These are phyloP conservation scores for Colletotrichum ledebouriae DNA, from an alignment of 2,329 filamentous ascomycete genomes.

Conservation along the genomic window DNA sequence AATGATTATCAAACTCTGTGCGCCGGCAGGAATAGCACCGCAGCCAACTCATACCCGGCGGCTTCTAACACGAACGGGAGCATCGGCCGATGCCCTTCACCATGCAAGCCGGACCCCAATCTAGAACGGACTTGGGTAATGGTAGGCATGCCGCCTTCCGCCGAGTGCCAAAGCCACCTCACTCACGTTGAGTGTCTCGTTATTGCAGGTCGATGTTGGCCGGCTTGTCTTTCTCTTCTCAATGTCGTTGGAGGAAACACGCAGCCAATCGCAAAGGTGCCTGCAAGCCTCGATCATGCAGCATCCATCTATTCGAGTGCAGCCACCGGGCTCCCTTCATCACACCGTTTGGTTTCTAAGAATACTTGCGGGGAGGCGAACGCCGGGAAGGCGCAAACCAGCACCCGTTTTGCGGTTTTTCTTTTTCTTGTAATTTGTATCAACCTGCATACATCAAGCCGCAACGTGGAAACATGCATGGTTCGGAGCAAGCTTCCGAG, in stretches of 20 bases:
- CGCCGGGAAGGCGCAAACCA: not conserved
- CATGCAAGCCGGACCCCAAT: slow-evolving; percentile 7
- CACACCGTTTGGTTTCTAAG: slow-evolving; percentile 13
- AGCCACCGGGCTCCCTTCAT: not conserved
- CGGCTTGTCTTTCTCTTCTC: slow-evolving; percentile 1
- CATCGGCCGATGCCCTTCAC: slow-evolving; percentile 8
- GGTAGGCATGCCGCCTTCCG: slow-evolving; percentile 30
- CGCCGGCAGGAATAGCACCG: slow-evolving; percentile 6
- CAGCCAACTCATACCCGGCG: slow-evolving; percentile 3
- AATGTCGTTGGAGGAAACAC: not conserved
- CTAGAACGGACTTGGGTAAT: slow-evolving; percentile 18
- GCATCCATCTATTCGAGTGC: slow-evolving; percentile 1
- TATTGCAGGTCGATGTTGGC: not conserved
- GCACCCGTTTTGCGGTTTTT: not conserved
- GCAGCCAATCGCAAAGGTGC: not conserved
- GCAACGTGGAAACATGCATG: slow-evolving; percentile 27
- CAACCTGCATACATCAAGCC: slow-evolving; percentile 4
- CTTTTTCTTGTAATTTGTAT: not conserved
- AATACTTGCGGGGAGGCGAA: slow-evolving; percentile 3
- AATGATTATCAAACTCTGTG: slow-evolving; percentile 46
- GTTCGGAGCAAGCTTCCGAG: slow-evolving; percentile 2
- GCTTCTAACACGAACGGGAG: slow-evolving; percentile 15
- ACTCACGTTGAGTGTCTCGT: slow-evolving; percentile 14
- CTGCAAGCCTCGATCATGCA: not conserved
- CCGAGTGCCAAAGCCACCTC: slow-evolving; percentile 20